Evolutionary conservation across 495 filamentous ascomycete genomes (phyloP), one percentile per base, ranked within the genome.

Genomic region (Astrothelium subdiscretum): DNA sequence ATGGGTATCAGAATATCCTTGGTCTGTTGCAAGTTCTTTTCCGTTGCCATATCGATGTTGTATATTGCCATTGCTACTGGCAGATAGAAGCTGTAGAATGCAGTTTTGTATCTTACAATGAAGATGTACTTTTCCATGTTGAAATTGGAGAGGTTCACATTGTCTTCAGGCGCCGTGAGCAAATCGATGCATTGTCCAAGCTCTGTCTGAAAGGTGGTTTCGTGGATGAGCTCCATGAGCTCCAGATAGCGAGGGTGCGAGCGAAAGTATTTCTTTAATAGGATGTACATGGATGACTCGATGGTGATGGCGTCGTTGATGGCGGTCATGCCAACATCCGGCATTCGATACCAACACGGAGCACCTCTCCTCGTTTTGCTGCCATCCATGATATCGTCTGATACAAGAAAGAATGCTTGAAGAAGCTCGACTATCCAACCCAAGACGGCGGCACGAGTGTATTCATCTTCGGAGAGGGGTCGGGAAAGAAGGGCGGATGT

Each of bases 281-380:
- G 84, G 6, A 85, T 73, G 80, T 92, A 98, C 76, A 98, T 97
- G 68, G 84, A 76, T 10, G 85, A 78, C 78, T 97, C 95, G 67
- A 98, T 87, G 83, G 97, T 85, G 82, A 98, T 96, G 65, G 92
- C 85, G 72, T 98, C 94, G 79, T 98, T 98, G 80, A 98, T 96
- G 70, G 94, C 95, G 68, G 96, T 80, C 83, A 90, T 87, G 68
- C 92, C 91, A 26, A 98, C 94, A 31, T 85, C 81, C 35, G 89
- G 84, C 58, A 90, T 82, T 57, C 84, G 84, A 78, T 96, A 98
- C 94, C 94, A 98, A 80, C 94, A 98, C 2, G 94, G 91, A 74
- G 85, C 82, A 60, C 91, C 90, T 65, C 94, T 90, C 42, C 94
- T 89, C 43, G 94, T 98, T 75, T 94, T 91, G 65, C 87, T 92